Evolutionary conservation across 2,329 filamentous ascomycete species (phyloP), one percentile per base, ranked within the genome.

Genomic region (Aspergillus phoenicis): DNA sequence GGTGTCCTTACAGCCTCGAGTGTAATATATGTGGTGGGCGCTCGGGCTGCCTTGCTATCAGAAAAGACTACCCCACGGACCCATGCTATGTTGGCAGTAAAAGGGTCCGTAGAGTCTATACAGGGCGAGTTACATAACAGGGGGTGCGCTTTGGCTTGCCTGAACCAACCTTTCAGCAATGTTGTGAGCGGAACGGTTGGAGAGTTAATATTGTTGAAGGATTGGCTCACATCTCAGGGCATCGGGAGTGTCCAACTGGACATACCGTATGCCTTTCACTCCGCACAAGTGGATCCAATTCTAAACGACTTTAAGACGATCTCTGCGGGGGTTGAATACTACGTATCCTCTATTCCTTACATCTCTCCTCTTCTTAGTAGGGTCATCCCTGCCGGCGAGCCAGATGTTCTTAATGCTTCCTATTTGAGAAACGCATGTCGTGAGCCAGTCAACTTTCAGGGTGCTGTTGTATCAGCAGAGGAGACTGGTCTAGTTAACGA

Each of bases 181-280:
- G 77, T 75, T 4, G 66, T 72, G 4, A 70, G 66, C 61, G 69
- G 61, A 5, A 70, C 73, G 22, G 75, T 78, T 33, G 73, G 77
- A 26, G 58, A 67, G 11, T 68, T 80, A 22, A 67, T 72, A 1
- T 70, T 15, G n/a, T 8, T 43, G 2, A 26, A 48, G 22, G n/a
- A 73, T 22, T 73, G 71, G 24, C 67, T 79, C 36, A 64, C 70
- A 15, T 70, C 73, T 52, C 68, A 73, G 56, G 72, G 75, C 6
- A 70, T 78, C 43, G 78, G 78, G 52, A 72, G 70, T 36, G 77
- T 74, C 5, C 75, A 74, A 59, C 64, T 81, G 17, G 74, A 74
- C 62, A 70, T 80, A 2, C 77, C 78, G 8, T 80, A 76, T 57
- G 79, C 79, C 5, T 81, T 81, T 72, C 79, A 81, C 59, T 80